A percentile compares a stretch with the other conserved stretches of the same genome.
These are phyloP conservation scores for Pezicula carpinea DNA, from an alignment of 2,329 filamentous ascomycete genomes.

Conservation along the genomic window DNA sequence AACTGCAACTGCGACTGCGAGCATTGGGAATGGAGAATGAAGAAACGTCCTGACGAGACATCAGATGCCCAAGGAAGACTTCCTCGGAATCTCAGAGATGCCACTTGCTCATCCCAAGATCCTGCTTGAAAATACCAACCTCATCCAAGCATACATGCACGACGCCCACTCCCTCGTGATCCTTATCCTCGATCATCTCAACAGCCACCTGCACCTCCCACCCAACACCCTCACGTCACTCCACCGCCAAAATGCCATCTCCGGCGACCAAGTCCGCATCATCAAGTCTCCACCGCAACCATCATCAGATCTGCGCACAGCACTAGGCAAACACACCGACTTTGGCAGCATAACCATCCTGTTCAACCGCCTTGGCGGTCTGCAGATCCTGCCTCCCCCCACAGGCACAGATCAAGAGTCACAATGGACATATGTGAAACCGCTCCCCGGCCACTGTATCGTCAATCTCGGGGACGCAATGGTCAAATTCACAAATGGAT, in stretches of 20 bases:
- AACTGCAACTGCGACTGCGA: background rate
- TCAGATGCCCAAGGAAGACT: slow-evolving; percentile 24
- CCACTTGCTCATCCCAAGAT: slow-evolving; percentile 19
- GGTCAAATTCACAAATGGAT: slow-evolving; percentile 29
- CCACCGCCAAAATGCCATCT: slow-evolving; percentile 11
- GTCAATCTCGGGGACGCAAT: slow-evolving; percentile 35
- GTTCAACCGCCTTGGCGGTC: slow-evolving; percentile 34
- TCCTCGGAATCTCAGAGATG: slow-evolving; percentile 14
- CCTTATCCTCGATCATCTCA: slow-evolving; percentile 18
- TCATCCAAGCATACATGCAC: slow-evolving; percentile 17
- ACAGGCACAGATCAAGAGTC: slow-evolving; percentile 13
- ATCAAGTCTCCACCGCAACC: slow-evolving; percentile 23
- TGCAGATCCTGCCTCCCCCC: slow-evolving; percentile 31
- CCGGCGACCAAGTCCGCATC: slow-evolving; percentile 23
- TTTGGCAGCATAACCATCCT: slow-evolving; percentile 35
- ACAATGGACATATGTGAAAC: slow-evolving; percentile 31
- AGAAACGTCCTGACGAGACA: background rate
- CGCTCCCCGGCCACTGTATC: slow-evolving; percentile 29
- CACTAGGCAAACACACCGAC: slow-evolving; percentile 31
- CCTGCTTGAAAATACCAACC: slow-evolving; percentile 11
- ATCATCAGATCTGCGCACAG: slow-evolving; percentile 14
- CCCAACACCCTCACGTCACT: slow-evolving; percentile 13
- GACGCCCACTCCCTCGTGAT: slow-evolving; percentile 16
- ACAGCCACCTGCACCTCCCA: slow-evolving; percentile 21
- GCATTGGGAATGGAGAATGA: background rate